Conservation (phyloP, 768 basidiomycete species). For the Antrodiella citrinella region DNA sequence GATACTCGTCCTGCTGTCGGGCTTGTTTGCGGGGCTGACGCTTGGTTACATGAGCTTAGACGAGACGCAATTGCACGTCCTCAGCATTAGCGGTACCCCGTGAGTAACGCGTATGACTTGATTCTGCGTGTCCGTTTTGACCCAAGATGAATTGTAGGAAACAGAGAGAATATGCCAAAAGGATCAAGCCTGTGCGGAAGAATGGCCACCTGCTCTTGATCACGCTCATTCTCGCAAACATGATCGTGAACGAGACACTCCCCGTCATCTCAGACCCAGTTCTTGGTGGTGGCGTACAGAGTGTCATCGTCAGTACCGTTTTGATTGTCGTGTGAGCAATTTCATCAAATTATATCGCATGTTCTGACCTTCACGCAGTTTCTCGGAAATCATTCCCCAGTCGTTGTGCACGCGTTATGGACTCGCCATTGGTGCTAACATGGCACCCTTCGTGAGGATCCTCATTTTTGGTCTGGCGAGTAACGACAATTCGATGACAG, state of each 20-base stretch:
- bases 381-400: conserved; percentile 84
- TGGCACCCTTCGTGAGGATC: conserved; percentile 57
- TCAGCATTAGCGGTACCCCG: conserved; percentile 74
- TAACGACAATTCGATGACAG: neutral
- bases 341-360: too few relatives aligned
- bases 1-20: conserved; percentile 66
- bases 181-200: conserved; percentile 74
- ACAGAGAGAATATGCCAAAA: conserved; percentile 67
- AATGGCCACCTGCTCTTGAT: conserved; percentile 77
- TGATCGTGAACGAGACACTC: conserved; percentile 81
- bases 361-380: conserved; percentile 44
- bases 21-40: conserved; percentile 79
- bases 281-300: conserved; percentile 62
- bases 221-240: conserved; percentile 72
- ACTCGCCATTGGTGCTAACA: conserved; percentile 72
- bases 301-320: conserved; percentile 69
- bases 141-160: conserved; percentile 33
- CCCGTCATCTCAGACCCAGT: conserved; percentile 72
- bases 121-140: neutral
- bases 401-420: conserved; percentile 81
- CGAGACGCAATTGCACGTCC: conserved; percentile 78
- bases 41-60: conserved; percentile 86
- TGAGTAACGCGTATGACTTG: conserved; percentile 26
- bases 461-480: conserved; percentile 59
- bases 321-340: conserved; percentile 72